These are phyloP conservation scores for Coemansia sp. DNA, from an alignment of 192 early-diverging fungal species.

Conservation along the genomic window DNA sequence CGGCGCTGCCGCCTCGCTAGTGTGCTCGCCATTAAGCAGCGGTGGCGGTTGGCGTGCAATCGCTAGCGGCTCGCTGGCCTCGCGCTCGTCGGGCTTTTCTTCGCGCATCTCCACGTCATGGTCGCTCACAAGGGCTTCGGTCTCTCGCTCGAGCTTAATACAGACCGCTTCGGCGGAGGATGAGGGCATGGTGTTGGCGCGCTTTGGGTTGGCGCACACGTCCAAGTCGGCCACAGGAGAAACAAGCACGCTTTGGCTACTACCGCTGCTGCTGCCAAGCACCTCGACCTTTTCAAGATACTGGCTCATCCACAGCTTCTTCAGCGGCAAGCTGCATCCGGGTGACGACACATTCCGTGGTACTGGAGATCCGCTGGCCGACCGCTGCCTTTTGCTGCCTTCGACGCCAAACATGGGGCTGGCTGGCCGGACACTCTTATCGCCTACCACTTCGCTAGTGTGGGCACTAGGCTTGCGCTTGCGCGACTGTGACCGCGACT, in stretches of 20 bases:
- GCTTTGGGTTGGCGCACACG: not conserved
- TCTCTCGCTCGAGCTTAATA: not conserved
- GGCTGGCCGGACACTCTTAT: not conserved
- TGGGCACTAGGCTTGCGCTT: constrained; percentile 36
- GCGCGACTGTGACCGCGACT: constrained; percentile 14
- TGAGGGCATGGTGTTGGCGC: not conserved
- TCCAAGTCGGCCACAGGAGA: not conserved
- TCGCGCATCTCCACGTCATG: constrained; percentile 4
- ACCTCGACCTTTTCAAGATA: constrained; percentile 35
- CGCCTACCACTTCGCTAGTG: not conserved
- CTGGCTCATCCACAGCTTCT: constrained; percentile 54
- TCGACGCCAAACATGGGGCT: constrained; percentile 1
- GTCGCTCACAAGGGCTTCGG: not conserved
- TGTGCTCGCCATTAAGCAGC: not conserved
- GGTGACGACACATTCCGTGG: constrained; percentile 6
- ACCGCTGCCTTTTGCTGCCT: constrained; percentile 25
- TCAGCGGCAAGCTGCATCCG: constrained; percentile 30
- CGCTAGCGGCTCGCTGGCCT: not conserved
- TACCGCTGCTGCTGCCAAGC: not conserved
- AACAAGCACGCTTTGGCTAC: constrained; percentile 1
- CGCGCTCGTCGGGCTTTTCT: not conserved
- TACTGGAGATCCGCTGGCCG: not conserved
- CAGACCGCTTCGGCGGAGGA: not conserved
- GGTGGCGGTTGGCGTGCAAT: not conserved
- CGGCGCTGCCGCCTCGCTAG: not conserved